Percentiles rank a stretch among this genome's conserved stretches.
These are phyloP conservation scores for Nemania abortiva DNA, from an alignment of 2,329 filamentous ascomycete genomes.

Conservation along the genomic window DNA sequence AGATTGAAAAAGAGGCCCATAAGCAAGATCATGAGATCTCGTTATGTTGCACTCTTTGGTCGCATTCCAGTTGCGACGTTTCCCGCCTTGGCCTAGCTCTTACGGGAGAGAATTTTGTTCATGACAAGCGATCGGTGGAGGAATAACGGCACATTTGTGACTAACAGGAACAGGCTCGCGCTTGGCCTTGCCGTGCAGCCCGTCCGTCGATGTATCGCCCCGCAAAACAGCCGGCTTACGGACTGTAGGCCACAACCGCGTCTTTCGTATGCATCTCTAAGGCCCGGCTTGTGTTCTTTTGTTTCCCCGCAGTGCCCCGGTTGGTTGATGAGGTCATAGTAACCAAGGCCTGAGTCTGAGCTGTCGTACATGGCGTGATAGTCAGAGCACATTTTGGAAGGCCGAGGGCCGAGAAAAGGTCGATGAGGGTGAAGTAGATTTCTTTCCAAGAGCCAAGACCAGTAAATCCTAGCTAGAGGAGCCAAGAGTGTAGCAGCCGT, in stretches of 20 bases:
- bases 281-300: not conserved
- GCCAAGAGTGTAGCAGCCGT: not conserved
- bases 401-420: not conserved
- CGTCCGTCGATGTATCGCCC: conserved; percentile 14
- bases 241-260: not conserved
- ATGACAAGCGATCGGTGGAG: conserved; percentile 7
- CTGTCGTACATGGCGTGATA: not conserved
- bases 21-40: conserved; percentile 45
- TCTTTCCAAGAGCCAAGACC: not conserved
- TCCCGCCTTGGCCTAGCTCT: conserved; percentile 28
- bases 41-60: conserved; percentile 40
- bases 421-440: not conserved
- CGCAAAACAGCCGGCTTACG: conserved; percentile 22
- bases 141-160: conserved; percentile 12
- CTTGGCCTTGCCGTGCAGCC: conserved; percentile 10
- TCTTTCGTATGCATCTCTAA: not conserved
- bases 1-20: conserved; percentile 37
- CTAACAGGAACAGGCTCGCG: conserved; percentile 10
- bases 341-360: not conserved
- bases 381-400: not conserved
- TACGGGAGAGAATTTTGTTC: conserved; percentile 24
- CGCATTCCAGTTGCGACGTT: conserved; percentile 35
- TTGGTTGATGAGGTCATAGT: not conserved
- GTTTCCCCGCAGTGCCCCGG: not conserved
- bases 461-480: not conserved